A percentile compares a stretch with the other conserved stretches of the same genome.
phyloP scores from a whole-genome alignment of 768 basidiomycete genomes.

The Boletellus ananas region DNA sequence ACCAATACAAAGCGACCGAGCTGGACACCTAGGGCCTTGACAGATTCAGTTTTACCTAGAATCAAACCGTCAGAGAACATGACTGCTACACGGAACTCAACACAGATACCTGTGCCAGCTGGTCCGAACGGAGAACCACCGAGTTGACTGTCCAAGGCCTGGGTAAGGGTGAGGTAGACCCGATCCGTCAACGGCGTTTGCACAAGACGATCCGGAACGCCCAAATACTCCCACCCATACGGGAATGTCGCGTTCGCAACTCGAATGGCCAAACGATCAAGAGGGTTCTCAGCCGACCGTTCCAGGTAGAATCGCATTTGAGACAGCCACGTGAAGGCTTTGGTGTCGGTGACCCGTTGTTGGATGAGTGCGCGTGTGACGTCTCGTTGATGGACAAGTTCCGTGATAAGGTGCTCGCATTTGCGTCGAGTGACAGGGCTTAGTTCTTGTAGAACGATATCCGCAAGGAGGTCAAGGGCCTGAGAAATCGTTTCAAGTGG shows the following conservation, averaged over 20 bases:
- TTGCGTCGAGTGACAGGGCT: slow-evolving; percentile 90
- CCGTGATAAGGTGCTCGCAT: slow-evolving; percentile 98
- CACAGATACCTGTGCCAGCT: slow-evolving; percentile 80
- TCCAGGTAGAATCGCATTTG: slow-evolving; percentile 99
- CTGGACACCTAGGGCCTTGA: slow-evolving; percentile 96
- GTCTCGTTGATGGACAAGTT: slow-evolving; percentile 96
- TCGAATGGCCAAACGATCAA: slow-evolving; percentile 75
- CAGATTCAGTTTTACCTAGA: slow-evolving; percentile 95
- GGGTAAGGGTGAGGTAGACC: slow-evolving; percentile 94
- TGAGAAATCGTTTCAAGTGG: slow-evolving; percentile 74
- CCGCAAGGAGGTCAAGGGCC: slow-evolving; percentile 92
- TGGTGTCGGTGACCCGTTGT: slow-evolving; percentile 57
- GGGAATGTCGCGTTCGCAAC: slow-evolving; percentile 92
- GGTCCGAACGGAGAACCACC: slow-evolving; percentile 98
- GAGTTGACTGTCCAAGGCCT: slow-evolving; percentile 90
- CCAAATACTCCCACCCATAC: slow-evolving; percentile 99
- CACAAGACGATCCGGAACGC: slow-evolving; percentile 93
- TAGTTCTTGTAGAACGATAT: slow-evolving; percentile 90
- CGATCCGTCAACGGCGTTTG: slow-evolving; percentile 97
- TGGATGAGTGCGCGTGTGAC: slow-evolving; percentile 79
- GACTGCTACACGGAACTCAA: neutral
- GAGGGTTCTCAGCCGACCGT: slow-evolving; percentile 60
- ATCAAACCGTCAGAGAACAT: slow-evolving; percentile 2
- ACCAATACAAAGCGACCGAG: slow-evolving; percentile 98
- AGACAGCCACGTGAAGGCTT: slow-evolving; percentile 88